phyloP scores from a whole-genome alignment of 768 basidiomycete species.

The Saitozyma sp. region DNA sequence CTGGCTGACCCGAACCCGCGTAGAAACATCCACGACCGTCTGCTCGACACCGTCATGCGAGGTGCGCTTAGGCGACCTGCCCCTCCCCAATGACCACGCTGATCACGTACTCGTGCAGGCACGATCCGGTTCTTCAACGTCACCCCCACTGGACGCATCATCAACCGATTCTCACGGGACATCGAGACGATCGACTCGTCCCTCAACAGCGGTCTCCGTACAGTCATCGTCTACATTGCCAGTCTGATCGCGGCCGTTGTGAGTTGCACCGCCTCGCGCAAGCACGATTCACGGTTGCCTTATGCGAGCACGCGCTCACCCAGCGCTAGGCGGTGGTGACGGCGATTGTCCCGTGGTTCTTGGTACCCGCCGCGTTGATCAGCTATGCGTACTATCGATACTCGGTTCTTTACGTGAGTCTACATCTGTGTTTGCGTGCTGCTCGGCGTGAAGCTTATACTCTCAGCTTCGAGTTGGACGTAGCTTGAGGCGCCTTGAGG shows the following conservation, averaged over 20 bases:
- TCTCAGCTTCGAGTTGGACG: conserved; percentile 65
- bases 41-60: conserved; percentile 38
- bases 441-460: conserved; percentile 2
- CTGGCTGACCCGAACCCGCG: conserved; percentile 5
- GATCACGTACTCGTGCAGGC: background rate
- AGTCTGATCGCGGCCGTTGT: conserved; percentile 71
- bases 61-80: conserved; percentile 18
- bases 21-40: conserved; percentile 39
- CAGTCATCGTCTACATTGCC: conserved; percentile 75
- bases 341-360: conserved; percentile 75
- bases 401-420: conserved; percentile 57
- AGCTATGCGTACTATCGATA: conserved; percentile 68
- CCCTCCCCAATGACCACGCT: too few species aligned
- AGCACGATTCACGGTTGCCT: too few species aligned
- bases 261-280: conserved; percentile 54
- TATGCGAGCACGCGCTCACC: background rate
- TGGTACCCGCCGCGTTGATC: conserved; percentile 72
- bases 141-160: conserved; percentile 65
- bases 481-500: conserved; percentile 86
- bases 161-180: conserved; percentile 76
- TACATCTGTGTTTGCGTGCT: background rate
- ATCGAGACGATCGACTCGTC: conserved; percentile 82
- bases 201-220: conserved; percentile 59
- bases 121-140: conserved; percentile 48
- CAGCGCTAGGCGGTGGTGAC: conserved; percentile 35